These are phyloP conservation scores for Inonotus obliquus DNA, from an alignment of 1,284 basidiomycete species.

Conservation along the genomic window DNA sequence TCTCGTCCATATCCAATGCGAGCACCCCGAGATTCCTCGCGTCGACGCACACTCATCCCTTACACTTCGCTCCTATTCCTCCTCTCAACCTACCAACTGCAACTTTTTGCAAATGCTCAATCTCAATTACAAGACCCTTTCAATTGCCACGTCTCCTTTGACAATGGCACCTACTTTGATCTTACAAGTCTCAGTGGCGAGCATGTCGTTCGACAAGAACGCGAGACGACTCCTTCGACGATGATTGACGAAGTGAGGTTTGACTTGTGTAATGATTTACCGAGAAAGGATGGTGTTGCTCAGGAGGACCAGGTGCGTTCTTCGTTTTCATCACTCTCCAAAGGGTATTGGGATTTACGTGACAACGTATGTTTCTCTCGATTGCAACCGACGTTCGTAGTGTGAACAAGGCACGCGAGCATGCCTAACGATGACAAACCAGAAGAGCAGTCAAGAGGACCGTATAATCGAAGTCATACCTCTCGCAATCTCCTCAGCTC, in stretches of 20 bases:
- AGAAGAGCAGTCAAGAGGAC: slow-evolving; percentile 47
- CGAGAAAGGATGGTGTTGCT: slow-evolving; percentile 39
- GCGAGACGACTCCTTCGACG: slow-evolving; percentile 35
- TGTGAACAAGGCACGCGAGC: slow-evolving; percentile 63
- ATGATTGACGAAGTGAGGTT: slow-evolving; percentile 36
- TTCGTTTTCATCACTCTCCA: background rate
- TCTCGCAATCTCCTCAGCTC: slow-evolving; percentile 45
- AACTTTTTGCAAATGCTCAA: slow-evolving; percentile 24
- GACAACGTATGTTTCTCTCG: background rate
- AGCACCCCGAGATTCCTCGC: background rate
- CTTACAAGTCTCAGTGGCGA: slow-evolving; percentile 49
- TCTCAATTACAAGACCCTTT: slow-evolving; percentile 36
- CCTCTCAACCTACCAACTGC: background rate
- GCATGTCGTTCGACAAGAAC: slow-evolving; percentile 37
- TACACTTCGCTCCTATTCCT: background rate
- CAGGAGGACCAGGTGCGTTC: slow-evolving; percentile 62
- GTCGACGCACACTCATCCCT: background rate
- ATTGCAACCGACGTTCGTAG: slow-evolving; percentile 33
- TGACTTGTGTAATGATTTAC: slow-evolving; percentile 55
- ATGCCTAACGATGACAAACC: slow-evolving; percentile 64
- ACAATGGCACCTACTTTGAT: slow-evolving; percentile 47
- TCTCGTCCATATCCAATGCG: background rate
- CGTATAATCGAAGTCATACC: slow-evolving; percentile 65
- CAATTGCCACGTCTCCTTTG: slow-evolving; percentile 49
- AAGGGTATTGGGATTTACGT: background rate